Percentiles rank a stretch among this genome's conserved stretches.
Conservation (phyloP, 495 filamentous ascomycete genomes). For the Tirmania nivea region DNA sequence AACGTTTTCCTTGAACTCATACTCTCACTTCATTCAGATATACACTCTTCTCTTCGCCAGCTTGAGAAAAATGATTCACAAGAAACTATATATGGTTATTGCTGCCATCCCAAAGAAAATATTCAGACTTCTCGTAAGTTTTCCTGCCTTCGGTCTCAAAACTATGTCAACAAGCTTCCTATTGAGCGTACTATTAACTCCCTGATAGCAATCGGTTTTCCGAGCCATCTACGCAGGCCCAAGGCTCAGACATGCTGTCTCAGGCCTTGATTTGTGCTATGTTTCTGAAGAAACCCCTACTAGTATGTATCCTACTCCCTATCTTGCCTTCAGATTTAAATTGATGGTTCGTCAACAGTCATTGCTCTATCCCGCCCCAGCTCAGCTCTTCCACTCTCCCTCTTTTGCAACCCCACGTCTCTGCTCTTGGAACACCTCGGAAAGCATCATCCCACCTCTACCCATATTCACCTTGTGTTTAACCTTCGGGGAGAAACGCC, state of each 20-base stretch:
- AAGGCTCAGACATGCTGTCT: slow-evolving; percentile 58
- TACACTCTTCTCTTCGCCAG: no score
- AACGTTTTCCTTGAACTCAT: no score
- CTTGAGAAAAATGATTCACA: no score
- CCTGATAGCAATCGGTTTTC: background rate
- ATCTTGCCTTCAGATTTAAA: slow-evolving; percentile 34
- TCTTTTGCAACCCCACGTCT: slow-evolving; percentile 82
- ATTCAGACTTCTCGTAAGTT: no score
- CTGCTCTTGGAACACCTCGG: slow-evolving; percentile 70
- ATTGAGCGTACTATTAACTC: no score
- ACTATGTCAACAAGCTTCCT: no score
- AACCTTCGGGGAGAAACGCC: slow-evolving; percentile 94
- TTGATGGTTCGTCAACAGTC: slow-evolving; percentile 33
- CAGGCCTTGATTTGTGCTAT: slow-evolving; percentile 86
- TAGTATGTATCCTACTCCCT: slow-evolving; percentile 58
- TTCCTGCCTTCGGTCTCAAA: no score
- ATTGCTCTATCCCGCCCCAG: slow-evolving; percentile 64
- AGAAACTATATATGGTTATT: no score
- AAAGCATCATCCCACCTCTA: slow-evolving; percentile 38
- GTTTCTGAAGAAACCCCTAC: slow-evolving; percentile 54
- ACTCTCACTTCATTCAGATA: no score
- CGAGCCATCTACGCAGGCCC: slow-evolving; percentile 36
- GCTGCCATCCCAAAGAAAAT: no score
- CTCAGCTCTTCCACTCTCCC: slow-evolving; percentile 64
- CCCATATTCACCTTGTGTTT: slow-evolving; percentile 67